phyloP scores from a whole-genome alignment of 2,329 filamentous ascomycete species.

The Paraconiothyrium sp. region DNA sequence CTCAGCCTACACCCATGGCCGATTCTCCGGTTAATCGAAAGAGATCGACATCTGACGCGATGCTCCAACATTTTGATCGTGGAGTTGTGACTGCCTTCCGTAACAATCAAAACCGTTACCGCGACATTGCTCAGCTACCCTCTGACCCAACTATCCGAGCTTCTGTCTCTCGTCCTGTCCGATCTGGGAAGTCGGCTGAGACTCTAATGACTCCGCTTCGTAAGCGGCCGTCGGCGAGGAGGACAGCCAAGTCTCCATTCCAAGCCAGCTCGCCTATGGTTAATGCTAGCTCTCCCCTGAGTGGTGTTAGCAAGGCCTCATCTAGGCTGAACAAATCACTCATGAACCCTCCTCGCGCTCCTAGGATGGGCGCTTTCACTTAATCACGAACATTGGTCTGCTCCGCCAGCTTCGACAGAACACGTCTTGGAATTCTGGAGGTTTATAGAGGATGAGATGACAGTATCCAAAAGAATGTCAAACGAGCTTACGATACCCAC shows the following conservation, averaged over 20 bases:
- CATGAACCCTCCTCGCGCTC: constrained; percentile 39
- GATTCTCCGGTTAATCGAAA: constrained; percentile 38
- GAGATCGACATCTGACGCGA: constrained; percentile 44
- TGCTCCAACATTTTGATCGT: constrained; percentile 59
- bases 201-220: constrained; percentile 51
- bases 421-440: constrained; percentile 21
- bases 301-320: constrained; percentile 41
- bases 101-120: constrained; percentile 51
- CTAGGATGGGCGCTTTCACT: constrained; percentile 48
- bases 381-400: constrained; percentile 23
- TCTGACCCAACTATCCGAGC: constrained; percentile 48
- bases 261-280: constrained; percentile 36
- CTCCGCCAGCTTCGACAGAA: constrained; percentile 18
- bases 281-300: constrained; percentile 33
- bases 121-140: constrained; percentile 49
- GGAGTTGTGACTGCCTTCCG: constrained; percentile 56
- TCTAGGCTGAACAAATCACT: constrained; percentile 39
- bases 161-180: constrained; percentile 48
- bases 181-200: constrained; percentile 51
- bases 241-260: constrained; percentile 35
- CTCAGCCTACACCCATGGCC: constrained; percentile 31
- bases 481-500: constrained; percentile 50
- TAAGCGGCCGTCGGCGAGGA: constrained; percentile 45
- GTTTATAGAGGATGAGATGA: constrained; percentile 27
- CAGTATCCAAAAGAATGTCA: constrained; percentile 25